A percentile compares a stretch with the other conserved stretches of the same genome.
Evolutionary conservation across 2,329 filamentous ascomycete genomes (phyloP).

Genomic region (Ophiostoma fasciatum): DNA sequence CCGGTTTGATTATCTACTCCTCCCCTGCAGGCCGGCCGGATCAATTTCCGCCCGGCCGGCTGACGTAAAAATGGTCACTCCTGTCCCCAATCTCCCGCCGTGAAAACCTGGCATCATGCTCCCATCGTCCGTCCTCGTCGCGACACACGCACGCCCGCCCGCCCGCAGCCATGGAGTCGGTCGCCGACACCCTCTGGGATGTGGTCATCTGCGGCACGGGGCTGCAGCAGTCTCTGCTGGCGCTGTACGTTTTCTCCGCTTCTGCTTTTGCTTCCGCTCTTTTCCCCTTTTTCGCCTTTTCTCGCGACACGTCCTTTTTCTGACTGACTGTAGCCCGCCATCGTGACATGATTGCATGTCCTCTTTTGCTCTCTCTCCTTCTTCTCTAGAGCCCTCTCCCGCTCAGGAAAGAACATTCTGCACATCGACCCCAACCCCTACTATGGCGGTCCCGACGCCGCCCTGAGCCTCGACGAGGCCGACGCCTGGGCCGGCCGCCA

Average conservation of each 20-base stretch:
- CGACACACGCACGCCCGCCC: too few species aligned
- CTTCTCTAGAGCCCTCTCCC: constrained; percentile 63
- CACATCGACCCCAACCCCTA: constrained; percentile 79
- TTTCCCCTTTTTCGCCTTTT: not conserved
- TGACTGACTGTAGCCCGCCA: constrained; percentile 52
- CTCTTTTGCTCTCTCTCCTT: not conserved
- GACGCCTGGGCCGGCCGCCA: constrained; percentile 67
- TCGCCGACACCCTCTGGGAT: constrained; percentile 64
- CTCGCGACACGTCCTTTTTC: constrained; percentile 27
- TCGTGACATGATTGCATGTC: constrained; percentile 13
- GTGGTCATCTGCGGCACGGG: constrained; percentile 67
- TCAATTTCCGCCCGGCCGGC: too few species aligned
- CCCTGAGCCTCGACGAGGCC: constrained; percentile 69
- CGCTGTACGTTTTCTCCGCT: constrained; percentile 19
- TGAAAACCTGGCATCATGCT: constrained; percentile 4
- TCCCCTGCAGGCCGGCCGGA: too few species aligned
- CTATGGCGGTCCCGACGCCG: constrained; percentile 78
- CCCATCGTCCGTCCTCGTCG: constrained; percentile 7
- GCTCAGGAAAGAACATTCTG: constrained; percentile 79
- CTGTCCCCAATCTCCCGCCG: not conserved
- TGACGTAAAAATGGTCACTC: too few species aligned
- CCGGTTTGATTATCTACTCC: constrained; percentile 6
- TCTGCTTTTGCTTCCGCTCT: constrained; percentile 12
- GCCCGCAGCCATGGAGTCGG: constrained; percentile 56
- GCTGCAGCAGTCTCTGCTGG: constrained; percentile 63